Conservation (phyloP, 805 yeast genomes). For the Limtongozyma cylindracea region DNA sequence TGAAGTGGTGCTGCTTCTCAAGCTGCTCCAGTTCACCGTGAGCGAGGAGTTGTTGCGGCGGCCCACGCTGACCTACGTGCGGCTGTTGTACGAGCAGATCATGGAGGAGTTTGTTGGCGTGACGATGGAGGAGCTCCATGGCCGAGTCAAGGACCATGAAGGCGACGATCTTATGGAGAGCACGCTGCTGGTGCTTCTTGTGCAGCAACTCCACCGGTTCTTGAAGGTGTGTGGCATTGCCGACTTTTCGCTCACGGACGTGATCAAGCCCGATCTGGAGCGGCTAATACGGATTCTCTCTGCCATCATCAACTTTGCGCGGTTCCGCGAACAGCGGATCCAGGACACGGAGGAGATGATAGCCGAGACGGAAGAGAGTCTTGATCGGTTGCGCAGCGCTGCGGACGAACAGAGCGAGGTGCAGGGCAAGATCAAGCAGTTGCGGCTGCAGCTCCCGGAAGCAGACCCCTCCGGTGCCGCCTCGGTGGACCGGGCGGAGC, state of each 20-base stretch:
- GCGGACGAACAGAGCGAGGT: slow-evolving; percentile 1
- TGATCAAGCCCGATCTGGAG: slow-evolving; percentile 50
- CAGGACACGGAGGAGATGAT: slow-evolving; percentile 1
- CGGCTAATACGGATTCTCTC: slow-evolving; percentile 44
- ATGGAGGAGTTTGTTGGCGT: slow-evolving; percentile 34
- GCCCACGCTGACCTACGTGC: slow-evolving; percentile 32
- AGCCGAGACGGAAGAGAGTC: slow-evolving; percentile 1
- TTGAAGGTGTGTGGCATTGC: slow-evolving; percentile 49
- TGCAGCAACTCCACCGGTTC: slow-evolving; percentile 31
- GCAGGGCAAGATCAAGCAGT: slow-evolving; percentile 6
- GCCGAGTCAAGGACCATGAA: slow-evolving; percentile 1
- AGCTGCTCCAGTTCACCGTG: slow-evolving; percentile 33
- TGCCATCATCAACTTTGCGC: slow-evolving; percentile 66
- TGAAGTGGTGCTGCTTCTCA: slow-evolving; percentile 32
- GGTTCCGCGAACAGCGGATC: slow-evolving; percentile 50
- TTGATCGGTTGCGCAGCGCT: no score
- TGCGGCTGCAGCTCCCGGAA: no score
- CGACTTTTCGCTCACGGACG: slow-evolving; percentile 54
- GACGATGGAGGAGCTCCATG: not conserved
- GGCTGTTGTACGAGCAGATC: slow-evolving; percentile 29
- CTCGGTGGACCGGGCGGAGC: no score
- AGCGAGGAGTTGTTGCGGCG: slow-evolving; percentile 29
- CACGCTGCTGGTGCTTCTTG: no score
- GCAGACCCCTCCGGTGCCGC: no score
- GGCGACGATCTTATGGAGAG: no score